Conservation (phyloP, 106 monocot genomes). For the Acorus calamus region DNA sequence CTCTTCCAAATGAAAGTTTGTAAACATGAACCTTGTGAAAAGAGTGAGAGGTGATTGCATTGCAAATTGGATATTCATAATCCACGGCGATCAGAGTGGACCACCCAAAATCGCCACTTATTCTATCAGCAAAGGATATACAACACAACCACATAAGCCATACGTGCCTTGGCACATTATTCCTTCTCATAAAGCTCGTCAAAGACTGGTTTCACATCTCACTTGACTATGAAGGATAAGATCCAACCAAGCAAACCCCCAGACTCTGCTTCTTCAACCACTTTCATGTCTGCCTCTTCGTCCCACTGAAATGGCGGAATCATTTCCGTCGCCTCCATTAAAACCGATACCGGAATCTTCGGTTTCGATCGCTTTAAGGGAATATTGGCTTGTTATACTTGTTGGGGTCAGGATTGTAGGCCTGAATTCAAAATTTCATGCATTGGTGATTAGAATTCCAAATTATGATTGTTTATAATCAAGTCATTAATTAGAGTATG, state of each 20-base stretch:
- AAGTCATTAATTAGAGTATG: neutral
- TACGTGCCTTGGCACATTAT: too few relatives aligned
- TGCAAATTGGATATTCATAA: too few relatives aligned
- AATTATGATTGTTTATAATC: neutral
- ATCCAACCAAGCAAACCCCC: neutral
- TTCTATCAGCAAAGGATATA: too few relatives aligned
- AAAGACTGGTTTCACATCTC: neutral
- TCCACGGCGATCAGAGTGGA: too few relatives aligned
- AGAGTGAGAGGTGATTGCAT: too few relatives aligned
- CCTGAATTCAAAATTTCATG: slow-evolving; percentile 18
- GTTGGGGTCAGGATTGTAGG: slow-evolving; percentile 19
- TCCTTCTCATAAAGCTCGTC: too few relatives aligned
- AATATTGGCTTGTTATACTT: slow-evolving; percentile 21
- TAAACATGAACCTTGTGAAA: too few relatives aligned
- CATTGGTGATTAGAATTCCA: neutral
- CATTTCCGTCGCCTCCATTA: slow-evolving; percentile 33
- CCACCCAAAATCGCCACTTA: too few relatives aligned
- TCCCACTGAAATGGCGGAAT: slow-evolving; percentile 33
- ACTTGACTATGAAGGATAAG: neutral
- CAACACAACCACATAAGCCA: too few relatives aligned
- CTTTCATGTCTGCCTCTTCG: slow-evolving; percentile 22
- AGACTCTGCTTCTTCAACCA: slow-evolving; percentile 2
- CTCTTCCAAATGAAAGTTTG: too few relatives aligned
- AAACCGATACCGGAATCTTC: slow-evolving; percentile 22
- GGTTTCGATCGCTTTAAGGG: slow-evolving; percentile 33